Percentiles rank a stretch among this genome's conserved stretches.
Conservation (phyloP, 768 basidiomycete genomes). For the Tylopilus sp. region DNA sequence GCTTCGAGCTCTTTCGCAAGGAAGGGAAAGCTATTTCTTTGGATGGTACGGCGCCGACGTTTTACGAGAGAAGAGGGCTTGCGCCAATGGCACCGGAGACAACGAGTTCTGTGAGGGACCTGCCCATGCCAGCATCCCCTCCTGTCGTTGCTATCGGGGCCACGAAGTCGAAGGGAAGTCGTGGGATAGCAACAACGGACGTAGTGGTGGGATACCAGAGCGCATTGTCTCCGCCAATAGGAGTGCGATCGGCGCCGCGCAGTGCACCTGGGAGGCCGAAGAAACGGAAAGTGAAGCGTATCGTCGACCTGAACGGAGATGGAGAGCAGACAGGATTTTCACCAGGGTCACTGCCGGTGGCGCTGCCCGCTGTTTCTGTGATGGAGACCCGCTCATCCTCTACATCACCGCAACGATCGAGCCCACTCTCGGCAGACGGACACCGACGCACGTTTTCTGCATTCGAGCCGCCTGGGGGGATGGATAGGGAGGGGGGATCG, state of each 20-base stretch:
- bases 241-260: constrained; percentile 45
- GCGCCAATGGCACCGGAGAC: constrained; percentile 47
- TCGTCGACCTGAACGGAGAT: constrained; percentile 72
- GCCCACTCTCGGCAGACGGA: constrained; percentile 14
- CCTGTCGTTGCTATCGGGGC: constrained; percentile 56
- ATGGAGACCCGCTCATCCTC: constrained; percentile 9
- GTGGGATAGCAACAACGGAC: constrained; percentile 21
- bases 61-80: constrained; percentile 67
- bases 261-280: constrained; percentile 41
- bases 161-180: constrained; percentile 14
- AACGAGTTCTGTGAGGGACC: constrained; percentile 46
- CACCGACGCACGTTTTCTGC: constrained; percentile 34
- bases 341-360: constrained; percentile 2
- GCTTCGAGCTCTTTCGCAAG: constrained; percentile 81
- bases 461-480: constrained; percentile 50
- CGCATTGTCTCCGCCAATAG: constrained; percentile 32
- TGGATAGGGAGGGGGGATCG: constrained; percentile 1
- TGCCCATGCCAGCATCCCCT: constrained; percentile 53
- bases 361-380: neutral
- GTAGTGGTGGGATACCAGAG: constrained; percentile 17
- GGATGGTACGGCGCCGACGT: constrained; percentile 68
- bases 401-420: constrained; percentile 16
- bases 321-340: constrained; percentile 35
- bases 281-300: constrained; percentile 65
- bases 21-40: constrained; percentile 78